Conservation (phyloP, 257 asterid genomes). For the Fraxinus americana region DNA sequence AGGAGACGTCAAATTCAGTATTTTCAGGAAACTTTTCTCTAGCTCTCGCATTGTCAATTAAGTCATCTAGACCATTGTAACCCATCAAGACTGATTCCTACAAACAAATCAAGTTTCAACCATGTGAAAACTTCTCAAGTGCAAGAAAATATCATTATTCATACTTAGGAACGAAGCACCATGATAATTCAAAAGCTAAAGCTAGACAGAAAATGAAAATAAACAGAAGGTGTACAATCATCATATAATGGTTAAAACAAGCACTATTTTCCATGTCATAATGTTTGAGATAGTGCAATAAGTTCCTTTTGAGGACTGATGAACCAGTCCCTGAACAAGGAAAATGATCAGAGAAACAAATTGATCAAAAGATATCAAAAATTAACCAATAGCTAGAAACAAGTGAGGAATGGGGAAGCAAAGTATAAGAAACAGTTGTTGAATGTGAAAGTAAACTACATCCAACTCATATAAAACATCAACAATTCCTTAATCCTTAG, state of each 20-base stretch:
- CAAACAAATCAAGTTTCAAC: conserved; percentile 34
- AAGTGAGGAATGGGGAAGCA: neutral
- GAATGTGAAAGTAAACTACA: neutral
- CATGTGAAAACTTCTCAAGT: conserved; percentile 11
- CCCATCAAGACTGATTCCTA: conserved; percentile 74
- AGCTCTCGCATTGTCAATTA: conserved; percentile 45
- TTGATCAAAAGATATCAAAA: neutral
- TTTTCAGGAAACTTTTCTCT: conserved; percentile 39
- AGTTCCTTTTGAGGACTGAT: neutral
- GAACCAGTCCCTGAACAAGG: neutral
- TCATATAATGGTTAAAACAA: neutral
- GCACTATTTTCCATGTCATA: neutral
- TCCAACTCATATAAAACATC: neutral
- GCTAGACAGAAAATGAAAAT: neutral
- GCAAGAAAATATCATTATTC: neutral
- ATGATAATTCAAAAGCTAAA: conserved; percentile 7
- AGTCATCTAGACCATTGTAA: conserved; percentile 62
- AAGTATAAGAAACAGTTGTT: neutral
- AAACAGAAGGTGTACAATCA: neutral
- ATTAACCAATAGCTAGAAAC: neutral
- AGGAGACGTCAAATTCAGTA: conserved; percentile 57
- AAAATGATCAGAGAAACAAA: neutral
- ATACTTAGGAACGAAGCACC: conserved; percentile 8
- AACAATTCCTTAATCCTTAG: neutral
- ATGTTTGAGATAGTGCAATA: neutral